Conservation (phyloP, 2,329 filamentous ascomycete species). For the Trichoderma lentiforme region DNA sequence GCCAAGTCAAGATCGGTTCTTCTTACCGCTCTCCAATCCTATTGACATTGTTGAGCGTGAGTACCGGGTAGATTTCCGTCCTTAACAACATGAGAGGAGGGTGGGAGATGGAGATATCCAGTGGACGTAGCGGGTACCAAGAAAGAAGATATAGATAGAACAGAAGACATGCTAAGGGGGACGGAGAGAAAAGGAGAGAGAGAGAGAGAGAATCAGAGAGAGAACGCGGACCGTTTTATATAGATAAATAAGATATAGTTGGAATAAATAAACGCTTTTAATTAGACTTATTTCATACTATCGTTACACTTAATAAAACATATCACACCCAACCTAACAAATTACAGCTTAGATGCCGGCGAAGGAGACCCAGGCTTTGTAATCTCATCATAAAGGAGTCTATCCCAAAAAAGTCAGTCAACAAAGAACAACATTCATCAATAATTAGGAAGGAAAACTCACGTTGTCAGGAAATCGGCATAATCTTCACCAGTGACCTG, state of each 20-base stretch:
- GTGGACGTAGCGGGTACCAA: no score
- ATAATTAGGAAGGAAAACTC: conserved; percentile 37
- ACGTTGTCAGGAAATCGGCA: conserved; percentile 88
- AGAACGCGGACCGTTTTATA: not conserved
- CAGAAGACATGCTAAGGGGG: no score
- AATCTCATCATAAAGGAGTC: conserved; percentile 84
- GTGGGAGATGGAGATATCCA: no score
- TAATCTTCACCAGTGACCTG: conserved; percentile 98
- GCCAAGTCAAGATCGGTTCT: no score
- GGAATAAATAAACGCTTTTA: not conserved
- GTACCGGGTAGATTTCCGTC: no score
- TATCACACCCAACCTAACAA: no score
- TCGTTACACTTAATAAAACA: not conserved
- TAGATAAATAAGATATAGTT: not conserved
- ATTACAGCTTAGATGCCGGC: conserved; percentile 61
- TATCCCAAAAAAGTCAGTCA: conserved; percentile 33
- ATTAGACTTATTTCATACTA: not conserved
- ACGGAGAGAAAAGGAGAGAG: not conserved
- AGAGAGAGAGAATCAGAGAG: not conserved
- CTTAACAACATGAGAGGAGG: no score
- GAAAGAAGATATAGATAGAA: no score
- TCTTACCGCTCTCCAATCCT: no score
- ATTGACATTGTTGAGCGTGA: no score
- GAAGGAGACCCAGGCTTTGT: conserved; percentile 64
- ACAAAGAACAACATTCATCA: not conserved